Evolutionary conservation across 1,284 basidiomycete species (phyloP), one percentile per base, ranked within the genome.

Genomic region (Ceratobasidium sp.): DNA sequence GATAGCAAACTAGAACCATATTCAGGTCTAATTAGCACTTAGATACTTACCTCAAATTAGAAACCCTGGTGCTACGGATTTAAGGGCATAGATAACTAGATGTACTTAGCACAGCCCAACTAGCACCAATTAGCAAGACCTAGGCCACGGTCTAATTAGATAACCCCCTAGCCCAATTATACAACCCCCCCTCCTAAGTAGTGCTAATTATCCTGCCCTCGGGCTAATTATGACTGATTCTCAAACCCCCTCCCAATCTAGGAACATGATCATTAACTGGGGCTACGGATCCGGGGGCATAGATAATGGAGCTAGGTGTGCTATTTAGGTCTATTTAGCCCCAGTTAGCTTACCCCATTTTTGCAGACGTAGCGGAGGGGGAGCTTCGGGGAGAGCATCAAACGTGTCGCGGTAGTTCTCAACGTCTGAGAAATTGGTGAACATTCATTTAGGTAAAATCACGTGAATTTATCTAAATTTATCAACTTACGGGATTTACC

Each of bases 341-440:
- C 20, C n/a, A 56, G 55, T 56, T 56, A 56, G 55, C 23, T 56
- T 23, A 23, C 55, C n/a, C 6, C 1, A 23, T n/a, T 56, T 56
- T 56, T 56, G 55, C n/a, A 56, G 55, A 56, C 75, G 64, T 26
- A 77, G 4, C 1, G 73, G n/a, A n/a, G n/a, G n/a, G n/a, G 58
- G 58, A 60, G 58, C 3, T 28, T 60, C 58, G 5, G 58, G 58
- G 6, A 60, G 58, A 5, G 58, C 58, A 28, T 60, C 58, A 28
- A 13, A 33, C 5, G 23, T 13, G 5, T 60, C 58, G 28, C 58
- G 13, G 33, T 28, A 60, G n/a, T n/a, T n/a, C n/a, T n/a, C n/a
- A n/a, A n/a, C n/a, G n/a, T n/a, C n/a, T n/a, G n/a, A n/a, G n/a
- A n/a, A n/a, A n/a, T n/a, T n/a, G n/a, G n/a, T n/a, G n/a, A n/a